Conservation (phyloP, 371 early-diverging fungal species). For the Mucor plumbeus region DNA sequence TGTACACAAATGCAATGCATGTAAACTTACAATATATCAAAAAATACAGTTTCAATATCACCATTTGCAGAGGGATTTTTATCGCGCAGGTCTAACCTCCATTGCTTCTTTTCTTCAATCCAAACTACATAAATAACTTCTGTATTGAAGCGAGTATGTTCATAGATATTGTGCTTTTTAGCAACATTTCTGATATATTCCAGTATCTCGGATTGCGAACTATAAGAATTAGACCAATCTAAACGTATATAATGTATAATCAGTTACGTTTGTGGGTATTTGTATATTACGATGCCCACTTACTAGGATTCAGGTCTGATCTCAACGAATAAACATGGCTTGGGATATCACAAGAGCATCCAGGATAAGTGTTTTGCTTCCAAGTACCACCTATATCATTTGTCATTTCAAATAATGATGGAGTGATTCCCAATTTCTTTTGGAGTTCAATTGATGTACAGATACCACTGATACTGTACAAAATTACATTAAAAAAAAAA, state of each 20-base stretch:
- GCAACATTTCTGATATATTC: constrained; percentile 56
- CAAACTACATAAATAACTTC: constrained; percentile 49
- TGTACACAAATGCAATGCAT: not conserved
- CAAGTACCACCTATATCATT: constrained; percentile 67
- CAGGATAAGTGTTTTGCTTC: constrained; percentile 65
- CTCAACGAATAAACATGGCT: constrained; percentile 60
- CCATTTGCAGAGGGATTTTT: constrained; percentile 1
- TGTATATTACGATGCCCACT: not conserved
- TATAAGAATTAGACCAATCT: constrained; percentile 58
- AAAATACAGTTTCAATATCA: constrained; percentile 3
- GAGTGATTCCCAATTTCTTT: constrained; percentile 51
- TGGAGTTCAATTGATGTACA: constrained; percentile 60
- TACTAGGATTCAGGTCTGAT: constrained; percentile 50
- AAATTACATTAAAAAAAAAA: not conserved
- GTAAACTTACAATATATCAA: constrained; percentile 6
- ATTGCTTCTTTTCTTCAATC: constrained; percentile 48
- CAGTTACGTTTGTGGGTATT: not conserved
- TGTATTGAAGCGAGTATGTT: constrained; percentile 53
- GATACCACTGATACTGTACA: constrained; percentile 63
- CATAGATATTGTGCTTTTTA: constrained; percentile 50
- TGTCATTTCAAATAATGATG: constrained; percentile 57
- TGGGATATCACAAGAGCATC: constrained; percentile 64
- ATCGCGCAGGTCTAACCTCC: constrained; percentile 43
- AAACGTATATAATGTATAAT: not conserved
- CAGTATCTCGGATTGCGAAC: constrained; percentile 54